Evolutionary conservation across 441 rosid species (phyloP).

Genomic region (Adansonia grandidieri): DNA sequence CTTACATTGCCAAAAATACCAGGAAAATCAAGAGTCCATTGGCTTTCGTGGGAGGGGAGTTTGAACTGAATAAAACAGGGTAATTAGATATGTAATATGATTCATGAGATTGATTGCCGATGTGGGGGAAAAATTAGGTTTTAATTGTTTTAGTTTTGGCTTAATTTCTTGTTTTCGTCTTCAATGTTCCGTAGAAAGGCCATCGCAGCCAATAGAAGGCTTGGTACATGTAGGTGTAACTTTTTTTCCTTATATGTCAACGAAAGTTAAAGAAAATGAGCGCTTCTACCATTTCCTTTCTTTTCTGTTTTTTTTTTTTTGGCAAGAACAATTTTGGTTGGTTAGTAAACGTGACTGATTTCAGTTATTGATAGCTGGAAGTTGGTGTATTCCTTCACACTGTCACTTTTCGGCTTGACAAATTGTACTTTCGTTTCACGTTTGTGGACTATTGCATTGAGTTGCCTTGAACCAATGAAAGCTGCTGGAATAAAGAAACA

Average conservation of each 20-base stretch:
- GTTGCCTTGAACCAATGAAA: background rate
- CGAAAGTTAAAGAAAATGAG: slow-evolving; percentile 40
- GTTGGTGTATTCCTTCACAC: background rate
- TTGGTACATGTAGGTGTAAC: slow-evolving; percentile 54
- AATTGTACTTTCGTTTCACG: too few relatives aligned
- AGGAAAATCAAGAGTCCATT: slow-evolving; percentile 42
- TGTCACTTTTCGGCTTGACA: background rate
- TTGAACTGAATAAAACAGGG: slow-evolving; percentile 54
- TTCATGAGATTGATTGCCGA: slow-evolving; percentile 56
- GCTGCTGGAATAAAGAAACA: background rate
- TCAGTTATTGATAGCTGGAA: background rate
- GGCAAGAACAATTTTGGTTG: slow-evolving; percentile 18
- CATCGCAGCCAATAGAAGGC: slow-evolving; percentile 45
- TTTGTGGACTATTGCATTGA: background rate
- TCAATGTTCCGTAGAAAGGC: slow-evolving; percentile 49
- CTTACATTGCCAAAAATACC: slow-evolving; percentile 35
- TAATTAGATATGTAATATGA: slow-evolving; percentile 45
- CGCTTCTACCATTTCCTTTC: background rate
- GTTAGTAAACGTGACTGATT: slow-evolving; percentile 4
- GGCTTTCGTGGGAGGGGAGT: slow-evolving; percentile 44
- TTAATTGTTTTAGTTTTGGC: slow-evolving; percentile 44
- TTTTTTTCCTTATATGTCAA: slow-evolving; percentile 43
- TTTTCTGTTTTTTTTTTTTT: slow-evolving; percentile 10
- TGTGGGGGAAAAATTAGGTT: slow-evolving; percentile 36
- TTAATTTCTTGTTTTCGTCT: slow-evolving; percentile 31